Conservation (phyloP, 148 eudicot genomes). For the Diospyros kaki region DNA sequence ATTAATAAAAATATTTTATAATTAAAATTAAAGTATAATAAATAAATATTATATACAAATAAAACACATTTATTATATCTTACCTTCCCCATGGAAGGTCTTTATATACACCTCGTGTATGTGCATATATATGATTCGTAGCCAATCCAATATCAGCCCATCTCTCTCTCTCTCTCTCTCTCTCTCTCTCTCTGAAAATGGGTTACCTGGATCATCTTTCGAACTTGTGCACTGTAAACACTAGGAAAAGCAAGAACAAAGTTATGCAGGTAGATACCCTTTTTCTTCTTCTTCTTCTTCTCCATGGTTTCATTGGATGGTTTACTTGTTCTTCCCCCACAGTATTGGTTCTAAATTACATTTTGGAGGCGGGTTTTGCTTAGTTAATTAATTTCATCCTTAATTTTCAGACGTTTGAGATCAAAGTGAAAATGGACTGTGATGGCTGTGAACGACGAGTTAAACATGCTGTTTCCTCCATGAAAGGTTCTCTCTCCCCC, state of each 20-base stretch:
- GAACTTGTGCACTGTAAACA: slow-evolving; percentile 62
- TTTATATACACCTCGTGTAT: no score
- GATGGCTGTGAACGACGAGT: slow-evolving; percentile 91
- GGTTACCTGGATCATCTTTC: slow-evolving; percentile 76
- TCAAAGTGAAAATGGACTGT: slow-evolving; percentile 86
- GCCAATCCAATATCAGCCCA: no score
- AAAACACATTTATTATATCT: no score
- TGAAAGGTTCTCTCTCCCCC: slow-evolving; percentile 47
- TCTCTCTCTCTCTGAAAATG: slow-evolving; percentile 23
- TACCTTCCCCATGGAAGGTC: no score
- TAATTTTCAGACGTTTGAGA: slow-evolving; percentile 62
- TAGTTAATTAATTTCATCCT: no score
- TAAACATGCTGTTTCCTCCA: slow-evolving; percentile 50
- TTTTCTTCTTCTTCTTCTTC: no score
- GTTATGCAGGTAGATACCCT: slow-evolving; percentile 50
- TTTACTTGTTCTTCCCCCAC: not conserved
- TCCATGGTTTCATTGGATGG: not conserved
- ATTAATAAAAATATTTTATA: no score
- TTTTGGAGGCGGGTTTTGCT: no score
- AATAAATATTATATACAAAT: no score
- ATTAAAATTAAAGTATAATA: no score
- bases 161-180: no score
- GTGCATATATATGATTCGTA: no score
- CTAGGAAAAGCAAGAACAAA: slow-evolving; percentile 48
- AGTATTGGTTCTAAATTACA: not conserved